phyloP scores from a whole-genome alignment of 2,329 filamentous ascomycete genomes.

The Ilyonectria sp. region DNA sequence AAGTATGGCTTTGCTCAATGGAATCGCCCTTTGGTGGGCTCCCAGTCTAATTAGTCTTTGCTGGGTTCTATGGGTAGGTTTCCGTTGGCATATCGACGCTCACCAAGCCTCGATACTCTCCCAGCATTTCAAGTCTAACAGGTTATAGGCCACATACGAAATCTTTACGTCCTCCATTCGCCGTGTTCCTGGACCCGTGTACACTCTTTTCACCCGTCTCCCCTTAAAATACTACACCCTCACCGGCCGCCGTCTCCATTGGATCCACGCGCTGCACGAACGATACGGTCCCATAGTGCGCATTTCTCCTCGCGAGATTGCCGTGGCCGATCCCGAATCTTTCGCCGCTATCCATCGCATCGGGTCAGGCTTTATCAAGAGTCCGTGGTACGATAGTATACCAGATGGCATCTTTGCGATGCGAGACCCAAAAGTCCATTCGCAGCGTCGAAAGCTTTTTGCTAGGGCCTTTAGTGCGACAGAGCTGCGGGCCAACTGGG shows the following conservation, averaged over 20 bases:
- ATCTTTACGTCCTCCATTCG: not conserved
- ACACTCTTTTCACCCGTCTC: conserved; percentile 26
- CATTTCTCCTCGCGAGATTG: conserved; percentile 25
- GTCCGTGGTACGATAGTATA: conserved; percentile 26
- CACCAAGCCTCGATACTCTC: not conserved
- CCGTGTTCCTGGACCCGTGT: conserved; percentile 29
- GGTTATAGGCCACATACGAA: not conserved
- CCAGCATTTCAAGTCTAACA: not conserved
- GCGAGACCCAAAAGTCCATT: conserved; percentile 27
- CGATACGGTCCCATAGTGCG: conserved; percentile 23
- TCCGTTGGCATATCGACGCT: not conserved
- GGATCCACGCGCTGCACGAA: conserved; percentile 25
- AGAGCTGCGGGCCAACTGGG: conserved; percentile 25
- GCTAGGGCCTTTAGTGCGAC: conserved; percentile 31
- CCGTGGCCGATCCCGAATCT: conserved; percentile 16
- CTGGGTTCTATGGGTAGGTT: not conserved
- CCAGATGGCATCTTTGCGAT: conserved; percentile 30
- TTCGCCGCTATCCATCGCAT: conserved; percentile 37
- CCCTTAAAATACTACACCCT: conserved; percentile 18
- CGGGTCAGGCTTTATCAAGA: conserved; percentile 32
- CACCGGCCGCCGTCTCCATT: conserved; percentile 23
- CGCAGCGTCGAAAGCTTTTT: conserved; percentile 24
- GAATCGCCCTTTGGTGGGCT: not conserved
- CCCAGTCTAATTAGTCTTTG: not conserved
- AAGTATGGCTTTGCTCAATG: not conserved